Evolutionary conservation across 108 stramenopile species (phyloP).

Genomic region (Aurantiochytrium sp.): DNA sequence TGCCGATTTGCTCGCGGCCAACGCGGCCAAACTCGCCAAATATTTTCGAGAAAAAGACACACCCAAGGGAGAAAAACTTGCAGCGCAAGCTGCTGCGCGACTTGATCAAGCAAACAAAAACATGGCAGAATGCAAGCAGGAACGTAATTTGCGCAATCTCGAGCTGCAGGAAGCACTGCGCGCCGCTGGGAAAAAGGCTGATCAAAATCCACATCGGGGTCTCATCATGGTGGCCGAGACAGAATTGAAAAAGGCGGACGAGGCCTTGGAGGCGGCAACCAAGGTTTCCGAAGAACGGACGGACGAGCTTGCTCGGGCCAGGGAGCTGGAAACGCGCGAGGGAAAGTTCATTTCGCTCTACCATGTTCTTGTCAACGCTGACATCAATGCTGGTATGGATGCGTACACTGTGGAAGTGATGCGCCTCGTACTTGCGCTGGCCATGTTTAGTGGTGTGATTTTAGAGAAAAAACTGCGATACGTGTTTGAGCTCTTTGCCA

Average conservation of each 20-base stretch:
- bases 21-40: neutral
- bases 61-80: neutral
- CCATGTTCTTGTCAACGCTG: neutral
- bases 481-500: neutral
- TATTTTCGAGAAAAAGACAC: neutral
- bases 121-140: neutral
- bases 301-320: neutral
- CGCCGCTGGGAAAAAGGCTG: neutral
- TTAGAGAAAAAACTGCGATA: neutral
- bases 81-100: neutral
- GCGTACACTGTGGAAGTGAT: neutral
- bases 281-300: neutral
- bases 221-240: conserved; percentile 1
- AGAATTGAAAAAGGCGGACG: neutral
- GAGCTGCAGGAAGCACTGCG: neutral
- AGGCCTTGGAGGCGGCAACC: neutral
- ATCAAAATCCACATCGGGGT: neutral
- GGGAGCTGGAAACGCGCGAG: neutral
- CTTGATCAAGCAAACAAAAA: neutral
- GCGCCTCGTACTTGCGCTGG: neutral
- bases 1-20: neutral
- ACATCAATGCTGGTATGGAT: neutral
- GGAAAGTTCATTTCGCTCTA: neutral
- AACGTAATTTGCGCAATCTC: neutral
- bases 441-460: neutral